A percentile compares a stretch with the other conserved stretches of the same genome.
These are phyloP conservation scores for Cryptococcus sp. DNA, from an alignment of 1,284 basidiomycete genomes.

Conservation along the genomic window DNA sequence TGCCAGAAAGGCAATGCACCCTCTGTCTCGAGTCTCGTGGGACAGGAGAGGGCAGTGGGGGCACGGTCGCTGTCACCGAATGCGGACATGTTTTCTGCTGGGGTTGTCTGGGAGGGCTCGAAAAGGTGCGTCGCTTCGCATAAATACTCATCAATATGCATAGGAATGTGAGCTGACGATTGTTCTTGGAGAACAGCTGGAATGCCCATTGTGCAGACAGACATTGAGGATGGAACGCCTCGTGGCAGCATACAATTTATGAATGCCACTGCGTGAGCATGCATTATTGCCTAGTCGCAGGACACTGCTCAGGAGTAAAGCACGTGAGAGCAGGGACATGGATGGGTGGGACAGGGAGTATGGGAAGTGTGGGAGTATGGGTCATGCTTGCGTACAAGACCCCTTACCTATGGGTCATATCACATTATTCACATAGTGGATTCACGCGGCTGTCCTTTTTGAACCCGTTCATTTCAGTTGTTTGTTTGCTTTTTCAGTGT, in stretches of 20 bases:
- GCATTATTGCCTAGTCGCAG: not conserved
- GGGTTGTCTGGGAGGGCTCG: conserved; percentile 91
- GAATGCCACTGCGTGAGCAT: conserved; percentile 14
- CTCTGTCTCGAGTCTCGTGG: conserved; percentile 81
- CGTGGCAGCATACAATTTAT: conserved; percentile 82
- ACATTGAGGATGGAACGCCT: conserved; percentile 69
- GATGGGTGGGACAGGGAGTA: too few relatives aligned
- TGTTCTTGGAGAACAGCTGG: conserved; percentile 58
- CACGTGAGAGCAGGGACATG: too few relatives aligned
- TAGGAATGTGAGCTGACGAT: not conserved
- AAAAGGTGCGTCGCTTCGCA: conserved; percentile 62
- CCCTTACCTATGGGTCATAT: too few relatives aligned
- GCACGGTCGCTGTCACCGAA: conserved; percentile 73
- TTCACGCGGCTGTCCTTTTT: too few relatives aligned
- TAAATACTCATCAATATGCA: too few relatives aligned
- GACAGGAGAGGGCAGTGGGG: conserved; percentile 56
- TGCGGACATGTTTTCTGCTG: conserved; percentile 95
- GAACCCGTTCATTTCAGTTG: too few relatives aligned
- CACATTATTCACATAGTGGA: too few relatives aligned
- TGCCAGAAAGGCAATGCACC: conserved; percentile 74
- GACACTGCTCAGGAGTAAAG: too few relatives aligned
- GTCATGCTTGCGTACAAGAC: too few relatives aligned
- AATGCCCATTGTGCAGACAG: conserved; percentile 86
- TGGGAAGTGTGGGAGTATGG: too few relatives aligned
- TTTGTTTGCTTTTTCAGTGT: too few relatives aligned